A percentile compares a stretch with the other conserved stretches of the same genome.
Conservation (phyloP, 2,329 filamentous ascomycete species). For the Proliferodiscus dingleyae region DNA sequence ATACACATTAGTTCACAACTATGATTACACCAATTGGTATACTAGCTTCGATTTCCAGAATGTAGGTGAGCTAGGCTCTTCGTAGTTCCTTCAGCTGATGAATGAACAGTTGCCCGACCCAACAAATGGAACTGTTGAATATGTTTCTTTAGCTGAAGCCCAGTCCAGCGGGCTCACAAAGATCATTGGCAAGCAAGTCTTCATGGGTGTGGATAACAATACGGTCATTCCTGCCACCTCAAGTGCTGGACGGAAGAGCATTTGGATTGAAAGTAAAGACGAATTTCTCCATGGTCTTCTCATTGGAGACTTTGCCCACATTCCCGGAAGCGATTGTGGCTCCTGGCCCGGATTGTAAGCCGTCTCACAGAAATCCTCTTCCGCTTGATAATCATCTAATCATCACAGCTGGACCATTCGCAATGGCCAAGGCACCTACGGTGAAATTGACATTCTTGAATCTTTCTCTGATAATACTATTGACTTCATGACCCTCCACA, state of each 20-base stretch:
- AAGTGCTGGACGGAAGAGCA: constrained; percentile 46
- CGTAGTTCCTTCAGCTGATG: too few species aligned
- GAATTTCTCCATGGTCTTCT: constrained; percentile 61
- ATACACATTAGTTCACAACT: constrained; percentile 17
- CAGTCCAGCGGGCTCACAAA: constrained; percentile 51
- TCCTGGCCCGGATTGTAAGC: constrained; percentile 65
- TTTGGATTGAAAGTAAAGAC: constrained; percentile 61
- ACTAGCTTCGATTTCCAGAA: constrained; percentile 15
- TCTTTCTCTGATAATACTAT: constrained; percentile 51
- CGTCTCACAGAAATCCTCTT: constrained; percentile 1
- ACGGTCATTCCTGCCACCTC: constrained; percentile 27
- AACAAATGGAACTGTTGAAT: constrained; percentile 30
- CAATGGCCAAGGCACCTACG: constrained; percentile 17
- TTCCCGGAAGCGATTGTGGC: constrained; percentile 66
- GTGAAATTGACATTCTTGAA: constrained; percentile 35
- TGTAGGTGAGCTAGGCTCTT: constrained; percentile 9
- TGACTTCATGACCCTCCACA: constrained; percentile 20
- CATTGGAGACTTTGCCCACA: constrained; percentile 67
- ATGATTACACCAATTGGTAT: constrained; percentile 23
- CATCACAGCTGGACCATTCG: constrained; percentile 20
- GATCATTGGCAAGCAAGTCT: constrained; percentile 50
- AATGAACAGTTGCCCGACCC: constrained; percentile 21
- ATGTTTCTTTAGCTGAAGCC: constrained; percentile 41
- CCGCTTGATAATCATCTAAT: background rate
- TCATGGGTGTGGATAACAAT: constrained; percentile 39